A percentile compares a stretch with the other conserved stretches of the same genome.
Evolutionary conservation across 192 early-diverging fungal species (phyloP).

Genomic region (Podila epigama): DNA sequence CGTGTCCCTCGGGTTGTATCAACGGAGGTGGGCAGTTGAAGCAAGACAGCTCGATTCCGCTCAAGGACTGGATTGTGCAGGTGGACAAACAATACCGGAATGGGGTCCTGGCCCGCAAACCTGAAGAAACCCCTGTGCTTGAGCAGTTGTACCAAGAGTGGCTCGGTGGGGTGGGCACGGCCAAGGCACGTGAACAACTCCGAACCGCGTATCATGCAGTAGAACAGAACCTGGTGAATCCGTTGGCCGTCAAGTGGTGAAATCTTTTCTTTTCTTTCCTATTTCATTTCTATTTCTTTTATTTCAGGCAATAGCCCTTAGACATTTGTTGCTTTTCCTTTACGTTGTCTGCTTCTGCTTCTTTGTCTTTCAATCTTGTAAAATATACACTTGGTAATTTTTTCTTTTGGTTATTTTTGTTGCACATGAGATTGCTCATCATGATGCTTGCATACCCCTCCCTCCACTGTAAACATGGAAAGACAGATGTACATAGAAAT

Average conservation of each 20-base stretch:
- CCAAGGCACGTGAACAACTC: conserved; percentile 65
- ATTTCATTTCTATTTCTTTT: too few relatives aligned
- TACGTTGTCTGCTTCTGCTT: too few relatives aligned
- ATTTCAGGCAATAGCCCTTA: too few relatives aligned
- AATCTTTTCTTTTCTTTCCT: not conserved
- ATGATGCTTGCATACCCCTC: too few relatives aligned
- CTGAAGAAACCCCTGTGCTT: conserved; percentile 72
- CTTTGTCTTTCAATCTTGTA: too few relatives aligned
- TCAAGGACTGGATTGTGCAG: conserved; percentile 78
- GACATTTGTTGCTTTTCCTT: too few relatives aligned
- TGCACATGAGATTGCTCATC: too few relatives aligned
- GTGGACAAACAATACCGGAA: conserved; percentile 74
- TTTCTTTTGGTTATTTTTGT: too few relatives aligned
- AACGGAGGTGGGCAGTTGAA: conserved; percentile 97
- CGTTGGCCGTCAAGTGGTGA: conserved; percentile 87
- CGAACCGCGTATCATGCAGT: conserved; percentile 91
- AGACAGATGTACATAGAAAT: too few relatives aligned
- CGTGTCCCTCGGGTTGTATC: conserved; percentile 96
- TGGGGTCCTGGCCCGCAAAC: conserved; percentile 54
- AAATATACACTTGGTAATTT: too few relatives aligned
- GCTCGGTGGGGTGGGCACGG: conserved; percentile 77
- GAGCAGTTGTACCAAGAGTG: conserved; percentile 80
- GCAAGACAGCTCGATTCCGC: conserved; percentile 55
- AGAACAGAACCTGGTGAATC: conserved; percentile 71
- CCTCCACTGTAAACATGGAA: too few relatives aligned